These are phyloP conservation scores for Cydonia oblonga DNA, from an alignment of 331 rosid species.

Conservation along the genomic window DNA sequence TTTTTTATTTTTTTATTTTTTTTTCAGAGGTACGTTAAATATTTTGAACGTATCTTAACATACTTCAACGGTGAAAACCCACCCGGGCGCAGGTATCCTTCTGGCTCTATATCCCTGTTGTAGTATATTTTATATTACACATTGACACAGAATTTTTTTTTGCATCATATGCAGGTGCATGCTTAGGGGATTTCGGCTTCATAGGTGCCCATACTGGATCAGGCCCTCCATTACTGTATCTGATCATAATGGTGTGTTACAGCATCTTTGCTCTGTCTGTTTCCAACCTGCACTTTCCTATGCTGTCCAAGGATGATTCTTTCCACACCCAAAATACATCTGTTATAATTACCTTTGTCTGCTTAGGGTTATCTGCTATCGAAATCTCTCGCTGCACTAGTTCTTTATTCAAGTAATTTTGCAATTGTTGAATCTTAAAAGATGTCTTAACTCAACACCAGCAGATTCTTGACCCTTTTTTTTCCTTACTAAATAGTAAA, in stretches of 20 bases:
- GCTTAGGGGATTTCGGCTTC: conserved; percentile 97
- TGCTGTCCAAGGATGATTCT: not conserved
- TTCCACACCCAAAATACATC: not conserved
- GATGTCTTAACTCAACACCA: not conserved
- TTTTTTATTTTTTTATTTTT: not conserved
- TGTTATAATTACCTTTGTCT: not conserved
- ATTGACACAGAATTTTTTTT: conserved; percentile 4
- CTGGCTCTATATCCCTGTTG: not conserved
- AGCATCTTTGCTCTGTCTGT: not conserved
- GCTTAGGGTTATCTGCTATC: not conserved
- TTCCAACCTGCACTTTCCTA: not conserved
- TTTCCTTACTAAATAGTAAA: not conserved
- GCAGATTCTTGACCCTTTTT: not conserved
- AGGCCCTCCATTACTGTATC: conserved; percentile 91
- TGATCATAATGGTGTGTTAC: conserved; percentile 63
- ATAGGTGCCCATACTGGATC: conserved; percentile 98
- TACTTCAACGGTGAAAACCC: conserved; percentile 90
- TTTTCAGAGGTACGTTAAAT: conserved; percentile 80
- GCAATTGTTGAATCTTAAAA: not conserved
- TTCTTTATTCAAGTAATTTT: not conserved
- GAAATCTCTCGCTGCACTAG: not conserved
- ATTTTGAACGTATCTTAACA: conserved; percentile 78
- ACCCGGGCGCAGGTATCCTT: conserved; percentile 76
- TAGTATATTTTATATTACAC: not conserved
- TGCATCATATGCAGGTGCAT: conserved; percentile 56